Evolutionary conservation across 768 basidiomycete species (phyloP), one percentile per base, ranked within the genome.

Genomic region (Lactifluus echinatus): DNA sequence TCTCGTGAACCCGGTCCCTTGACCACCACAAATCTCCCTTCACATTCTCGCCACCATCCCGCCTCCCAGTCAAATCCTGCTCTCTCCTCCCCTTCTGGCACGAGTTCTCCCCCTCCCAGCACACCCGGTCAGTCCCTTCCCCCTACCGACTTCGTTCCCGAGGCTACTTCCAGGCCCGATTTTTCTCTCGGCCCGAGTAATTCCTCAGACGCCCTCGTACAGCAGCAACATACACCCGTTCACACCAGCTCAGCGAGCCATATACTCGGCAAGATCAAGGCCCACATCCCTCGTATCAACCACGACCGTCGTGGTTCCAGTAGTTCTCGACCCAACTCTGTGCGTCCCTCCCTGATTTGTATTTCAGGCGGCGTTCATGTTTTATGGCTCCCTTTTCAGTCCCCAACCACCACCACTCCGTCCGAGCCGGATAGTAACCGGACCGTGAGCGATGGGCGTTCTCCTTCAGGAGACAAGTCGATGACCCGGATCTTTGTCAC

Each of bases 1-100:
- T 55, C 64, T 50, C 34, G 62, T 60, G 4, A 64, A 48, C 72
- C 71, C 0, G 66, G 68, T 12, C 68, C 73, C n/a, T 63, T 77
- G 40, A 73, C 69, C 61, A 63, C 63, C 36, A 75, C 72, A 55
- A 69, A 74, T 65, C 59, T 74, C 37, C 68, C 63, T 33, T 48
- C 59, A 21, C 59, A 70, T 45, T 42, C 59, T 45, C 63, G 59
- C 53, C 59, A 63, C 39, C 66, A 68, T 68, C 59, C 70, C 60
- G 60, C 67, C 66, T 65, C 72, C 53, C 68, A 72, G 66, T 72
- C 77, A 54, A 78, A 80, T 66, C 83, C 79, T 51, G 74, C 82
- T 39, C 76, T 82, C 48, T 85, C 84, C 15, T 87, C 87, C 3
- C 84, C 87, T 19, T 86, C 84, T 52, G 83, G 77, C 64, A 77